Conservation (phyloP, 2,329 filamentous ascomycete genomes). For the Colletotrichum zoysiae region DNA sequence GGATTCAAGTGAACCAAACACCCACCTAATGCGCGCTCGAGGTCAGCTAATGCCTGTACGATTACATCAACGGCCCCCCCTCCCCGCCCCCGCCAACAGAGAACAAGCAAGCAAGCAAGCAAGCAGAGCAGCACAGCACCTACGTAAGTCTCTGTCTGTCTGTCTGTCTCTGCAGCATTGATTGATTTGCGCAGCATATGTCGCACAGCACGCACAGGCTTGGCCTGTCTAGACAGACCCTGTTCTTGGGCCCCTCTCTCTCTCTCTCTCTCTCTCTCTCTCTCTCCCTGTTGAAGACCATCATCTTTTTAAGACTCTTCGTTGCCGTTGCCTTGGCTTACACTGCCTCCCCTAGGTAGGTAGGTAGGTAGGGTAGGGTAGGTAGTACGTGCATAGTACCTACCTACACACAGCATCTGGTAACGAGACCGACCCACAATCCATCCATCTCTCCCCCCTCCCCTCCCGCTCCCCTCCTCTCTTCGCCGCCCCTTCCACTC, state of each 20-base stretch:
- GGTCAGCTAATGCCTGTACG: constrained; percentile 28
- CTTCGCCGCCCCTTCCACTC: background rate
- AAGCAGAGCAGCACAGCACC: no score
- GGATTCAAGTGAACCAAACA: no score
- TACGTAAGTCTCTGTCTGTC: constrained; percentile 12
- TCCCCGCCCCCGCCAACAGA: constrained; percentile 46
- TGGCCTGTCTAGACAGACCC: background rate
- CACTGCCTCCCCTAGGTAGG: no score
- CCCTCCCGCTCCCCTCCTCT: background rate
- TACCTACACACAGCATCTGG: background rate
- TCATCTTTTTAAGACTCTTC: no score
- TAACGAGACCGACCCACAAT: background rate
- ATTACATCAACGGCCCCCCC: constrained; percentile 51
- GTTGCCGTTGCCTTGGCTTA: no score
- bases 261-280: no score
- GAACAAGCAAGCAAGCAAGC: no score
- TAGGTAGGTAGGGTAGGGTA: no score
- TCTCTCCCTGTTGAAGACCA: no score
- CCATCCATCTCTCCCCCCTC: background rate
- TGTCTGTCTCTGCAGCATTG: background rate
- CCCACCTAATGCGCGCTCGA: no score
- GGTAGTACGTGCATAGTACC: background rate
- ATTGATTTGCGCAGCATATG: background rate
- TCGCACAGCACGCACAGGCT: constrained; percentile 1
- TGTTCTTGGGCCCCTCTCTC: background rate